Conservation (phyloP, 495 filamentous ascomycete species). For the Massariosphaeria phaeospora region DNA sequence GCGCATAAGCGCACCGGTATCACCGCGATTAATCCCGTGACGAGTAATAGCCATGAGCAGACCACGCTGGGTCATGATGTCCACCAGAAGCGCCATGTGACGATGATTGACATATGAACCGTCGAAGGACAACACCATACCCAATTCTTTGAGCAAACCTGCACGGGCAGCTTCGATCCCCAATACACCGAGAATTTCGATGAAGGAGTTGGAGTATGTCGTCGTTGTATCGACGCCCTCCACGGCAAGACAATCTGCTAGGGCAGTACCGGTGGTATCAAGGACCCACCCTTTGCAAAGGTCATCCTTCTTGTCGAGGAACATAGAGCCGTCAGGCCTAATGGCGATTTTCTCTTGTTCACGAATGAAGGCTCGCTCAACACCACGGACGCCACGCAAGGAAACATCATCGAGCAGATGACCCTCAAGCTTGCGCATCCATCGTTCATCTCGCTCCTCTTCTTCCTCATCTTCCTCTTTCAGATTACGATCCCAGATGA, state of each 20-base stretch:
- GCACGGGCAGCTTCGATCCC: slow-evolving; percentile 91
- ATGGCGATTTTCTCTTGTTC: slow-evolving; percentile 61
- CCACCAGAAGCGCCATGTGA: slow-evolving; percentile 90
- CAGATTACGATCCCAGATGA: slow-evolving; percentile 49
- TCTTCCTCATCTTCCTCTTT: slow-evolving; percentile 66
- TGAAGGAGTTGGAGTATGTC: slow-evolving; percentile 91
- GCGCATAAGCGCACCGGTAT: slow-evolving; percentile 97
- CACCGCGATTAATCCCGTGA: slow-evolving; percentile 96
- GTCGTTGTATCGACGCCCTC: slow-evolving; percentile 84
- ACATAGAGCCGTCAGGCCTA: slow-evolving; percentile 61
- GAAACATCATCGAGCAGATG: slow-evolving; percentile 87
- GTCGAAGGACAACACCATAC: slow-evolving; percentile 87
- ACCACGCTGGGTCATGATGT: slow-evolving; percentile 96
- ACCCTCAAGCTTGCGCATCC: slow-evolving; percentile 83
- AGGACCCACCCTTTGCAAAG: slow-evolving; percentile 88
- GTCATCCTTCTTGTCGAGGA: slow-evolving; percentile 61
- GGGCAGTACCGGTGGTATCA: slow-evolving; percentile 82
- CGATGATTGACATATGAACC: slow-evolving; percentile 99
- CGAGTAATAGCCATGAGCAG: slow-evolving; percentile 92
- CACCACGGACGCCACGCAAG: slow-evolving; percentile 80
- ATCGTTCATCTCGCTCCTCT: slow-evolving; percentile 75
- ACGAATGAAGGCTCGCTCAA: slow-evolving; percentile 89
- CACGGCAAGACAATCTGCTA: slow-evolving; percentile 75
- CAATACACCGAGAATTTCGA: slow-evolving; percentile 86
- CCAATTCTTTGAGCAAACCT: slow-evolving; percentile 81